Percentiles rank a stretch among this genome's conserved stretches.
Conservation (phyloP, 345 rosid species). For the Clausena lansium region DNA sequence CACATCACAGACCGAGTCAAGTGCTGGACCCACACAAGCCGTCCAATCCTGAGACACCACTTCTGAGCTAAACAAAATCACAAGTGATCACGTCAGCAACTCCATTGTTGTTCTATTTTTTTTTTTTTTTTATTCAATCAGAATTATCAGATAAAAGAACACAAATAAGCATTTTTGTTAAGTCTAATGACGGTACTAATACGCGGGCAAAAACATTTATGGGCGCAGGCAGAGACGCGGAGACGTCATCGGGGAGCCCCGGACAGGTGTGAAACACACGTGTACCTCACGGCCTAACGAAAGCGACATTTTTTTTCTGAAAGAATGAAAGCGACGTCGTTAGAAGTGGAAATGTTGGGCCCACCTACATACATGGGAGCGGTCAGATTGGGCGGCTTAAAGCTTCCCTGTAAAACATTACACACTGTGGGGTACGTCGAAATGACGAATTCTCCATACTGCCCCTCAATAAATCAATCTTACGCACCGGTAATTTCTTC, state of each 20-base stretch:
- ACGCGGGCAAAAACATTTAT: background rate
- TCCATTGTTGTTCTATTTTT: background rate
- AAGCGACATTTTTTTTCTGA: too few relatives aligned
- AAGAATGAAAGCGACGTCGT: constrained; percentile 24
- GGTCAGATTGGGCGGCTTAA: constrained; percentile 32
- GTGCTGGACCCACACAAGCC: background rate
- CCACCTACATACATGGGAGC: background rate
- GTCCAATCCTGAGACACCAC: background rate
- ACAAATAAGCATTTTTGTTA: background rate
- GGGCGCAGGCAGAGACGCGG: too few relatives aligned
- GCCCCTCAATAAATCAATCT: background rate
- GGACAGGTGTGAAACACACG: constrained; percentile 13
- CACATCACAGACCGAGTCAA: background rate
- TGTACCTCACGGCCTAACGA: background rate
- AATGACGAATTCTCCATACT: background rate
- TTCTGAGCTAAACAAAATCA: background rate
- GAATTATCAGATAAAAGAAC: background rate
- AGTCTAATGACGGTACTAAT: background rate
- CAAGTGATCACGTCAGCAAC: background rate
- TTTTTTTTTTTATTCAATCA: too few relatives aligned
- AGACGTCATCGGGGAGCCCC: background rate
- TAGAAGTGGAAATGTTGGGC: constrained; percentile 3
- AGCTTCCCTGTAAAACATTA: background rate
- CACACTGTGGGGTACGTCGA: background rate
- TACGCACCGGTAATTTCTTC: too few relatives aligned